Percentiles rank a stretch among this genome's conserved stretches.
These are phyloP conservation scores for Carex pumila DNA, from an alignment of 176 grass and related monocot species.

Conservation along the genomic window DNA sequence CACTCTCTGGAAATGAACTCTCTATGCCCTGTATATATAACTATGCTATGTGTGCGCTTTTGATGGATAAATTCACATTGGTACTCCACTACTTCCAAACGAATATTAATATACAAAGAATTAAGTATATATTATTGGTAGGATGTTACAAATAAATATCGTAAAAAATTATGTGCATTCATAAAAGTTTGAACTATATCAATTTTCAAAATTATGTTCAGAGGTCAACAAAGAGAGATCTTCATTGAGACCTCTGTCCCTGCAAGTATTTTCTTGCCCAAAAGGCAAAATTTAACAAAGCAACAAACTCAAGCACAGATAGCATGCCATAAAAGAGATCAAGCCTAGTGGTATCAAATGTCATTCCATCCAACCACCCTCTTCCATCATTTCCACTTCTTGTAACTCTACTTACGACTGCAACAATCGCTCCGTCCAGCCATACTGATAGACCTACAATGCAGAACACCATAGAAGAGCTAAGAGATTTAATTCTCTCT, in stretches of 20 bases:
- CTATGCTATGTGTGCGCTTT: no score
- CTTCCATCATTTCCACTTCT: conserved; percentile 6
- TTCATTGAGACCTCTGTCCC: neutral
- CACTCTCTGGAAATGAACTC: no score
- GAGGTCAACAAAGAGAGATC: neutral
- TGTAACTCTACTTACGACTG: conserved; percentile 34
- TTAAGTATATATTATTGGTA: neutral
- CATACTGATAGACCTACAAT: conserved; percentile 35
- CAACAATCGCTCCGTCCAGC: conserved; percentile 33
- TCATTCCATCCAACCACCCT: conserved; percentile 65
- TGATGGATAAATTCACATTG: no score
- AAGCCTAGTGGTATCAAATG: conserved; percentile 44
- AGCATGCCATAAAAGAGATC: conserved; percentile 70
- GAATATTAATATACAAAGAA: no score
- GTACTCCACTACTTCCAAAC: no score
- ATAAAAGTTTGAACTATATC: neutral
- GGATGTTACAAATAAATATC: neutral
- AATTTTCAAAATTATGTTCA: neutral
- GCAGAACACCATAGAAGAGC: conserved; percentile 50
- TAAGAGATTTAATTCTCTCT: conserved; percentile 50
- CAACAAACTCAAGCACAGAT: conserved; percentile 26
- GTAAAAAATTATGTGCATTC: neutral
- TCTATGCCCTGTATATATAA: no score
- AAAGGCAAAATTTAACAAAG: conserved; percentile 61
- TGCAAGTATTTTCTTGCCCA: conserved; percentile 57